Base-by-base conservation (phyloP, 2,329 filamentous ascomycete genomes). In the Pseudogymnoascus sp. region DNA sequence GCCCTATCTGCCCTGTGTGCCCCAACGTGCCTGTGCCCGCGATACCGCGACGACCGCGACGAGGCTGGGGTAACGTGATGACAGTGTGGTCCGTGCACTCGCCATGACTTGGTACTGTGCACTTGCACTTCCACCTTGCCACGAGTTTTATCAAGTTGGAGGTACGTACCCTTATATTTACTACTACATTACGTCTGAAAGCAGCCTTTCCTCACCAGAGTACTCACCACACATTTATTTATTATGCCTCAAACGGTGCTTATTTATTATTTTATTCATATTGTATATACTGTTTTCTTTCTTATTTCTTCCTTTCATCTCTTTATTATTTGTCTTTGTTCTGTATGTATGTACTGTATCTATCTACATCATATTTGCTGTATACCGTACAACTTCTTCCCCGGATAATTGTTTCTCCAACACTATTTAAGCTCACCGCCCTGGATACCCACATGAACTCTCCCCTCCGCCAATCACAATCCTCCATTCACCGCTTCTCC, bases 381-480 rank as follows among this genome's bases (percentile, higher is more conserved):
- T 31, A 11, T 16, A 16, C 8, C n/a, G 21, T 43, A 12, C 18
- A 31, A 46, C 42, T 25, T 18, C 12, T 8, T 23, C 6, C 12
- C 23, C 49, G 25, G 49, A 34, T 1, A 31, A 34, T 56, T 56
- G 49, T 56, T 56, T 34, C 14, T 56, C 28, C 49, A 34, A 7
- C 12, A 0, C 49, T n/a, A 56, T 56, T 56, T 56, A 56, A 56
- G 59, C 59, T 60, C 37, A 60, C 59, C 59, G 59, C 59, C 59
- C 59, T 60, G 34, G 23, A 60, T 16, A 40, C 37, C 59, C 59
- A 60, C 59, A 38, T 38, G 21, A 60, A 38, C 37, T 38, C 34
- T 25, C 21, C 2, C 9, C 2, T 40, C 34, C 12, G 5, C 59
- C 59, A 60, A 60, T 60, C 59, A 60, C 1, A 25, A 1, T 8